Evolutionary conservation across 2,329 filamentous ascomycete species (phyloP).

Genomic region (Ceratocystis ficicola): DNA sequence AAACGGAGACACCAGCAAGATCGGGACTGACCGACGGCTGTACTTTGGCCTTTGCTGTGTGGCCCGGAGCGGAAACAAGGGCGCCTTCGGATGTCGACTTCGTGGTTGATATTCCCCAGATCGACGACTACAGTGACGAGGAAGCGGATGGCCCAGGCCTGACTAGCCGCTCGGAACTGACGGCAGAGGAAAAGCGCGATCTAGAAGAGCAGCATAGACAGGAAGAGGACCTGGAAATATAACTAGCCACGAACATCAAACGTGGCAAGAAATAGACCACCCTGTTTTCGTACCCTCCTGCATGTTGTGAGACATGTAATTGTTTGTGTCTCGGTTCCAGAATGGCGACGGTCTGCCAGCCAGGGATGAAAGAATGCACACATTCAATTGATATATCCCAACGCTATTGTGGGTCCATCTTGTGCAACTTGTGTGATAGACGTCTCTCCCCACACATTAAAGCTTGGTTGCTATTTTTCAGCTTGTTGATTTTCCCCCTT

Average conservation of each 20-base stretch:
- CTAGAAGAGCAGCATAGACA: neutral
- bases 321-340: neutral
- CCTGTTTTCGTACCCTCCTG: neutral
- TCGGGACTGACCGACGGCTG: slow-evolving; percentile 38
- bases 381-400: neutral
- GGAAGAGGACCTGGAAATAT: neutral
- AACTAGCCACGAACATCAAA: neutral
- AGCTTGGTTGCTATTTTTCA: slow-evolving; percentile 5
- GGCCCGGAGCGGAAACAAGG: slow-evolving; percentile 31
- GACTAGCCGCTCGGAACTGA: neutral
- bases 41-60: slow-evolving; percentile 38
- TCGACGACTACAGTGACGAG: slow-evolving; percentile 34
- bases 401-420: neutral
- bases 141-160: slow-evolving; percentile 19
- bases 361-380: too few species aligned
- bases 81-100: slow-evolving; percentile 34
- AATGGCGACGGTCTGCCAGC: too few species aligned
- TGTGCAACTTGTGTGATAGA: neutral
- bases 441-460: neutral
- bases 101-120: slow-evolving; percentile 36
- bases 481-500: slow-evolving; percentile 7
- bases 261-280: neutral
- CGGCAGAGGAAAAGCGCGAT: neutral
- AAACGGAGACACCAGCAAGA: slow-evolving; percentile 34
- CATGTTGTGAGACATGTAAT: neutral